Percentiles rank a stretch among this genome's conserved stretches.
phyloP scores from a whole-genome alignment of 306 rosid species.

The Abrus pulchellus region DNA sequence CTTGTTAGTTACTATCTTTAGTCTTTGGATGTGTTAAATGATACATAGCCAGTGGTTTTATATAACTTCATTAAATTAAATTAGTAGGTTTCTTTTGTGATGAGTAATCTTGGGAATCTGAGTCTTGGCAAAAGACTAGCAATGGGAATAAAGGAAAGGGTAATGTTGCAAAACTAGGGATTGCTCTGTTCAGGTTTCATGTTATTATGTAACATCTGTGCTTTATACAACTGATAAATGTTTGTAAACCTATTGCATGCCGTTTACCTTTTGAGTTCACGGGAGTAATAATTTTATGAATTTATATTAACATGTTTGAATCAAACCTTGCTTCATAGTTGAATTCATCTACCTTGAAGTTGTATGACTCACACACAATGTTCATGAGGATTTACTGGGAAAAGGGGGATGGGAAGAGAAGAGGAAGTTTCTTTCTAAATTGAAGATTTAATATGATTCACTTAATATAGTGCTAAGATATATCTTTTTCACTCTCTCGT shows the following conservation, averaged over 20 bases:
- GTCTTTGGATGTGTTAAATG: not conserved
- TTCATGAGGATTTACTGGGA: not conserved
- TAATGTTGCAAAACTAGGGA: not conserved
- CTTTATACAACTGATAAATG: not conserved
- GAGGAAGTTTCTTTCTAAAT: not conserved
- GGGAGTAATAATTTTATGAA: not conserved
- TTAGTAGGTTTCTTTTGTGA: not conserved
- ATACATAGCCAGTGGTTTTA: not conserved
- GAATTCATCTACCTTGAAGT: not conserved
- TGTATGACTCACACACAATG: not conserved
- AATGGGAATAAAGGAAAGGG: not conserved
- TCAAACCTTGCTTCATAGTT: not conserved
- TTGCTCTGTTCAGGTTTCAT: not conserved
- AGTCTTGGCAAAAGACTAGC: not conserved
- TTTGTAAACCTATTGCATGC: not conserved
- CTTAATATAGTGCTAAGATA: not conserved
- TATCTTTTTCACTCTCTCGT: slow-evolving; percentile 10
- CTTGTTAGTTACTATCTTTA: slow-evolving; percentile 6
- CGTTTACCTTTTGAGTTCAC: not conserved
- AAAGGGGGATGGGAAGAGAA: not conserved
- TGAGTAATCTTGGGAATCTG: not conserved
- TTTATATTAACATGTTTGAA: not conserved
- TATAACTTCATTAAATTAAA: not conserved
- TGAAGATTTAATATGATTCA: not conserved
- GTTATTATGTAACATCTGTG: not conserved